These are phyloP conservation scores for Sporisorium scitamineum DNA, from an alignment of 1,284 basidiomycete species.

Conservation along the genomic window DNA sequence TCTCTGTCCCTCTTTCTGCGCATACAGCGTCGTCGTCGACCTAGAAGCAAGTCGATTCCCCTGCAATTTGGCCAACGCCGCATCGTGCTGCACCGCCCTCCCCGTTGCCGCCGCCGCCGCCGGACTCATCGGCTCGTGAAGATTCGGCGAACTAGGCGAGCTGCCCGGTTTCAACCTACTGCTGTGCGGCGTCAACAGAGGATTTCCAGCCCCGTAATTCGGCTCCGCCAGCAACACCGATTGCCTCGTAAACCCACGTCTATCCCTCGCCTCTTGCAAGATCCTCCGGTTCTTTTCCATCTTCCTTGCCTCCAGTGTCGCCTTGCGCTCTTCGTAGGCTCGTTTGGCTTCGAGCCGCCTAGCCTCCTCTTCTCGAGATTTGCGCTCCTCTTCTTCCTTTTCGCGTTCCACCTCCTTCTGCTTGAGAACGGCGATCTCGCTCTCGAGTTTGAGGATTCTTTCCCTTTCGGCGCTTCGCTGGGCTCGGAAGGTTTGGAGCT, in stretches of 20 bases:
- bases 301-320: conserved; percentile 24
- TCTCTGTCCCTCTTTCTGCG: conserved; percentile 26
- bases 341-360: conserved; percentile 33
- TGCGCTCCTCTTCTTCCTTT: conserved; percentile 35
- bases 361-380: conserved; percentile 29
- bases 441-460: conserved; percentile 38
- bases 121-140: conserved; percentile 13
- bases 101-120: not conserved
- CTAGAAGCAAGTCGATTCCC: conserved; percentile 10
- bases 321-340: conserved; percentile 26
- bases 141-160: conserved; percentile 33
- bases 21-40: conserved; percentile 21
- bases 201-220: conserved; percentile 50
- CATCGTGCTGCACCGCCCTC: conserved; percentile 17
- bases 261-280: conserved; percentile 48
- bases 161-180: conserved; percentile 13
- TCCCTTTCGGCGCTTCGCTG: conserved; percentile 36
- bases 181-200: conserved; percentile 15
- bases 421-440: conserved; percentile 28
- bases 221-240: conserved; percentile 32
- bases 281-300: conserved; percentile 38
- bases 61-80: conserved; percentile 25
- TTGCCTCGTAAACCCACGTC: conserved; percentile 36
- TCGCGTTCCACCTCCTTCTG: conserved; percentile 34
- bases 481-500: conserved; percentile 42